Percentiles rank a stretch among this genome's conserved stretches.
Conservation (phyloP, 768 basidiomycete genomes). For the Pleurotus tuber-regium region DNA sequence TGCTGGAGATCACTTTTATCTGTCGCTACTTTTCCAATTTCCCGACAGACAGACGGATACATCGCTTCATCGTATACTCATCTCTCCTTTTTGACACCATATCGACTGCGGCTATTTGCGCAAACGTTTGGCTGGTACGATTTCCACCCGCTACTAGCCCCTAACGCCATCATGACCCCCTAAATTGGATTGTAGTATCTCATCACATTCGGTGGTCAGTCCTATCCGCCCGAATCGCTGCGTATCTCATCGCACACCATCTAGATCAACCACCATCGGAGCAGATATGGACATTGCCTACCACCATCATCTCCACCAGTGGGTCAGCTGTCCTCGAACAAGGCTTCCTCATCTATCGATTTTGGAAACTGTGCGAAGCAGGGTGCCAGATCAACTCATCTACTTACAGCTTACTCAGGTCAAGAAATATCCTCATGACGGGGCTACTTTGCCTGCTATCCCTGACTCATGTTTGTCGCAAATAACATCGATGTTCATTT, state of each 20-base stretch:
- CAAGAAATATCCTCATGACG: background rate
- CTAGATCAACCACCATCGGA: background rate
- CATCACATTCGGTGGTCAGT: conserved; percentile 7
- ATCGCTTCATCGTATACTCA: conserved; percentile 8
- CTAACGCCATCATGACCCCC: too few species aligned
- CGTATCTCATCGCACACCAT: background rate
- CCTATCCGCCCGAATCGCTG: background rate
- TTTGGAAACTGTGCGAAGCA: conserved; percentile 9
- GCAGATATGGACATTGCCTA: conserved; percentile 11
- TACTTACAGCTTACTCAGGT: background rate
- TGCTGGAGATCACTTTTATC: conserved; percentile 9
- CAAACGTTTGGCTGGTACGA: conserved; percentile 12
- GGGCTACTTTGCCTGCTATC: background rate
- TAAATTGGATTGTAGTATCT: background rate
- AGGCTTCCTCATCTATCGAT: conserved; percentile 14
- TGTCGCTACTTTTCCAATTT: conserved; percentile 8
- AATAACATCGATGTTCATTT: background rate
- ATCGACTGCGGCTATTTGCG: conserved; percentile 10
- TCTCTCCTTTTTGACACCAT: conserved; percentile 10
- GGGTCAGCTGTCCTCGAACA: conserved; percentile 13
- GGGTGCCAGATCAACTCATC: background rate
- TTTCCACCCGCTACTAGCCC: background rate
- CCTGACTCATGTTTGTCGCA: background rate
- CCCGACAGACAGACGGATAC: background rate
- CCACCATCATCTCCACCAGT: conserved; percentile 5